Base-by-base conservation (phyloP, 768 basidiomycete genomes). In the Macrolepiota dolichaula region DNA sequence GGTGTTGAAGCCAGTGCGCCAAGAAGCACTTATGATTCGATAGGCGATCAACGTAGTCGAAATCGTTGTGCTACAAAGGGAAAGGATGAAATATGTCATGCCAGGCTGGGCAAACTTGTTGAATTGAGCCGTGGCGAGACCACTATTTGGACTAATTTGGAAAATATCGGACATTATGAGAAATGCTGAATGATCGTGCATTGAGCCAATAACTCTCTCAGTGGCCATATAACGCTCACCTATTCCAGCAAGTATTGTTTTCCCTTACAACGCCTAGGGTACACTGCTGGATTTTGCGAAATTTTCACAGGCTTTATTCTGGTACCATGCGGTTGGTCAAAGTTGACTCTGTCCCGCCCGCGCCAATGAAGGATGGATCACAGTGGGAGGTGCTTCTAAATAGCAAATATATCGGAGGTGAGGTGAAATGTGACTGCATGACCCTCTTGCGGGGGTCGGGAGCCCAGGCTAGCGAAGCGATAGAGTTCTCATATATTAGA, bases 21-120 rank as follows among this genome's bases (percentile, higher is more conserved):
- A 37, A 27, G 50, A 36, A 17, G 42, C 50, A 32, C 24, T 10
- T 17, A 59, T 6, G 15, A 59, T 59, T 36, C 57, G 49, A 17
- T 51, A 59, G 27, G 44, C 37, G 32, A 59, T 59, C 37, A 52
- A 40, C 24, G 22, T n/a, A 6, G 57, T 59, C 1, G 50, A 59
- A 24, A 59, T 59, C 37, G 47, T 25, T 12, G 57, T 59, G 29
- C 57, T 59, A 25, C 37, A 22, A 17, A 59, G 51, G 15, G 57
- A 59, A 29, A 59, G 24, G 15, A 51, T n/a, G 57, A 59, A 59
- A 13, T 59, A 59, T 36, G 51, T 42, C 24, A 51, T 25, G 29
- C 37, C 15, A 17, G 42, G 42, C 19, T 59, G 38, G 15, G 50
- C 50, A 17, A 59, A 59, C 42, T 59, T 59, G 36, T 59, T 59